Conservation (phyloP, 2,329 filamentous ascomycete genomes). For the Trichoderma lentiforme region DNA sequence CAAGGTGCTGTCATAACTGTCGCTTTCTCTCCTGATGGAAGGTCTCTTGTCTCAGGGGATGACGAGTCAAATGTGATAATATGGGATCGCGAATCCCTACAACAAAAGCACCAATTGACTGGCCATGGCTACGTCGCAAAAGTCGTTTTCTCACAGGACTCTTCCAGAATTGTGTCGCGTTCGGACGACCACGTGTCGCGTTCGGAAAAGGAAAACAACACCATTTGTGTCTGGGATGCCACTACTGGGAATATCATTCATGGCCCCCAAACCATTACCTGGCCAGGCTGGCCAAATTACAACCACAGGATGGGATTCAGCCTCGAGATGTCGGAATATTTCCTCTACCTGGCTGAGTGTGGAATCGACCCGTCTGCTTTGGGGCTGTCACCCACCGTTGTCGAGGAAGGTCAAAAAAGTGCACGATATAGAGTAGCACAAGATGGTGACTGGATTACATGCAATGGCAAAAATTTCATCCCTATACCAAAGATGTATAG, state of each 20-base stretch:
- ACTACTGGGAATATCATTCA: background rate
- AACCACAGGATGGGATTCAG: too few species aligned
- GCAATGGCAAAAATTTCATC: background rate
- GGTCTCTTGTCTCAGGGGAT: background rate
- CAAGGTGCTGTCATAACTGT: fast-evolving
- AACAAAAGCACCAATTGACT: fast-evolving
- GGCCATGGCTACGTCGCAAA: fast-evolving
- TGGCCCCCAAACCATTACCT: background rate
- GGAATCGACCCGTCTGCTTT: background rate
- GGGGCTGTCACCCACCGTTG: fast-evolving
- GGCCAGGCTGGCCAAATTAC: too few species aligned
- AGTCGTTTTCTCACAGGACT: background rate
- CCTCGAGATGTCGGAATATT: background rate
- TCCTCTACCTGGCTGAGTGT: background rate
- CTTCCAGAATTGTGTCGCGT: background rate
- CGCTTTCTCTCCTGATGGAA: background rate
- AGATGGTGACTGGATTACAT: background rate
- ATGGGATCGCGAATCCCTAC: background rate
- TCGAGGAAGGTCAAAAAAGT: background rate
- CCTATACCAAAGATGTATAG: background rate
- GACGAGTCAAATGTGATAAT: background rate
- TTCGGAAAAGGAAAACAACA: background rate
- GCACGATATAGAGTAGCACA: background rate
- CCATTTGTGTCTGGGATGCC: fast-evolving
- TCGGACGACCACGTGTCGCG: background rate